These are phyloP conservation scores for Draba incana DNA, from an alignment of 345 rosid species.

Conservation along the genomic window DNA sequence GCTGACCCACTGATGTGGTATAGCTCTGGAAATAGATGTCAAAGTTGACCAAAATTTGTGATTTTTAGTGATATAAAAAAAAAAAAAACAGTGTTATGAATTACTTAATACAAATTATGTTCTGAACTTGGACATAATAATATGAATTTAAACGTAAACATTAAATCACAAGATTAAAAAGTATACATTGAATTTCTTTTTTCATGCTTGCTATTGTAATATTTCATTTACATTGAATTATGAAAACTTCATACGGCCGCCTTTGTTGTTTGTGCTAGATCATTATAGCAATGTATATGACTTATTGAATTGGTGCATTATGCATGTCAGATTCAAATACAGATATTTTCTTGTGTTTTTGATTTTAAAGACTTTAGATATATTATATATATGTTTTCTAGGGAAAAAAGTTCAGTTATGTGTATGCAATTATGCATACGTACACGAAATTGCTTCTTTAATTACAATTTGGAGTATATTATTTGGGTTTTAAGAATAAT, in stretches of 20 bases:
- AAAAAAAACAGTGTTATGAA: background rate
- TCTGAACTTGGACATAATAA: no score
- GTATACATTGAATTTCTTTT: background rate
- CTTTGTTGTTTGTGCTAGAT: constrained; percentile 21
- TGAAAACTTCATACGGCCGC: constrained; percentile 3
- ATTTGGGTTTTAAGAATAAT: constrained; percentile 1
- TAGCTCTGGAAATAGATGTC: background rate
- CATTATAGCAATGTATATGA: background rate
- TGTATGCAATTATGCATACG: constrained; percentile 6
- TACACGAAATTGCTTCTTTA: constrained; percentile 14
- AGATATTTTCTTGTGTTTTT: background rate
- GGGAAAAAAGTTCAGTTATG: background rate
- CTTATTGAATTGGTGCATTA: constrained; percentile 1
- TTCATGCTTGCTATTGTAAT: background rate
- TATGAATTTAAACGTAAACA: no score
- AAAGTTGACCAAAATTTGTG: background rate
- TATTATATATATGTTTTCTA: no score
- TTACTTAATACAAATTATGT: no score
- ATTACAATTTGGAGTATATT: constrained; percentile 23
- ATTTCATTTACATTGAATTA: background rate
- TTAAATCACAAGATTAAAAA: no score
- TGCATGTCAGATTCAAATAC: constrained; percentile 2
- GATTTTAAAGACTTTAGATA: background rate
- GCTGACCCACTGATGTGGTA: background rate
- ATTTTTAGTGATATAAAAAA: background rate